A percentile compares a stretch with the other conserved stretches of the same genome.
Evolutionary conservation across 352 stramenopile species (phyloP).

Genomic region (Phytopythium chamaehyphon): DNA sequence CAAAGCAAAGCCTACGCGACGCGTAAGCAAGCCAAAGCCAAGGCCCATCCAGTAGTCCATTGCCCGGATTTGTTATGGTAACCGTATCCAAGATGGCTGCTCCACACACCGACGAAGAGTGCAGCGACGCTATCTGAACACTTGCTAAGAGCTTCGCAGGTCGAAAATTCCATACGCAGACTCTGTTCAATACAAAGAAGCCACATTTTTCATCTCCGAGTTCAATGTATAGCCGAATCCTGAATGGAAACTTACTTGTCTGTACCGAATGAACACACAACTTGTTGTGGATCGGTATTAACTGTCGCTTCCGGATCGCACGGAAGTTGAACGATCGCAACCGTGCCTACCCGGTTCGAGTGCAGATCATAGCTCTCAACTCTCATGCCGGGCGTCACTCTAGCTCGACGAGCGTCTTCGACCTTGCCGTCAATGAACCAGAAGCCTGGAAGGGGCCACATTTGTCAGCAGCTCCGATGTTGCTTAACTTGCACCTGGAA

Average conservation of each 20-base stretch:
- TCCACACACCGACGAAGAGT: slow-evolving; percentile 29
- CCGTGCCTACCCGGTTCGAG: slow-evolving; percentile 16
- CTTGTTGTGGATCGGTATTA: neutral
- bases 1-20: slow-evolving; percentile 24
- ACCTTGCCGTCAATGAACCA: slow-evolving; percentile 50
- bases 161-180: slow-evolving; percentile 43
- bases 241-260: slow-evolving; percentile 24
- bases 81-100: slow-evolving; percentile 2
- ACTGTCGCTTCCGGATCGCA: neutral
- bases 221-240: neutral
- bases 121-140: slow-evolving; percentile 20
- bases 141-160: slow-evolving; percentile 19
- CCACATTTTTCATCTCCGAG: no score
- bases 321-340: slow-evolving; percentile 6
- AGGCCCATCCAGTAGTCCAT: neutral
- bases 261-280: slow-evolving; percentile 44
- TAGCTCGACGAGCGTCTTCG: slow-evolving; percentile 27
- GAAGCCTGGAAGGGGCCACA: slow-evolving; percentile 26
- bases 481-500: neutral
- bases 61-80: neutral
- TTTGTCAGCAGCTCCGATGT: neutral
- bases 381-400: slow-evolving; percentile 56
- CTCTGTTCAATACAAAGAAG: slow-evolving; percentile 16
- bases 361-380: slow-evolving; percentile 36
- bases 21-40: slow-evolving; percentile 31